A percentile compares a stretch with the other conserved stretches of the same genome.
These are phyloP conservation scores for Tylopilus felleus DNA, from an alignment of 768 basidiomycete species.

Conservation along the genomic window DNA sequence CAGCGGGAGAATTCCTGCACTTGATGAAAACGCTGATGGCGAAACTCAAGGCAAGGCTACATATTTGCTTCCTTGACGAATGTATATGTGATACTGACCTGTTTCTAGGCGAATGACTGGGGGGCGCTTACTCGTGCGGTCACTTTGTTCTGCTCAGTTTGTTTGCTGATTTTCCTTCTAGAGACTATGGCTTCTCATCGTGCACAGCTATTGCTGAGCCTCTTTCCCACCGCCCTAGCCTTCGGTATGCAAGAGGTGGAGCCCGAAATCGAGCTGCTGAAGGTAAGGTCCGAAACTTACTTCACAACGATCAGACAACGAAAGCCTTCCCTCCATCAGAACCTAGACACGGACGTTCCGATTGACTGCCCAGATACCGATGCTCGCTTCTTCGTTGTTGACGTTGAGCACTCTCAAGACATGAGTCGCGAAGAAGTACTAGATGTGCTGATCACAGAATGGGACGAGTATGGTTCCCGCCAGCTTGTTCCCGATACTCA, in stretches of 20 bases:
- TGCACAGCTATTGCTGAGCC: slow-evolving; percentile 36
- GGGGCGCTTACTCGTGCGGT: slow-evolving; percentile 54
- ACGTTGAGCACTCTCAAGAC: slow-evolving; percentile 11
- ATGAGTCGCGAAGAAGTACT: slow-evolving; percentile 12
- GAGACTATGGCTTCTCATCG: slow-evolving; percentile 48
- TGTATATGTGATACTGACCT: background rate
- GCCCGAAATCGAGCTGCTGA: slow-evolving; percentile 45
- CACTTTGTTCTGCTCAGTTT: background rate
- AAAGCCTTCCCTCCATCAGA: slow-evolving; percentile 32
- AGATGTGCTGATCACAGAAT: slow-evolving; percentile 23
- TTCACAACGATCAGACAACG: background rate
- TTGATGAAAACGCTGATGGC: slow-evolving; percentile 63
- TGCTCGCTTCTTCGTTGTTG: slow-evolving; percentile 35
- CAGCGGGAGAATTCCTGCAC: slow-evolving; percentile 52
- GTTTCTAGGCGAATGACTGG: slow-evolving; percentile 56
- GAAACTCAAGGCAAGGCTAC: slow-evolving; percentile 50
- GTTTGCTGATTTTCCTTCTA: slow-evolving; percentile 11
- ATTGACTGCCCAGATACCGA: slow-evolving; percentile 37
- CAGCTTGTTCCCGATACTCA: slow-evolving; percentile 36
- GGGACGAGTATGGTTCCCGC: slow-evolving; percentile 33
- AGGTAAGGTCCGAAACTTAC: slow-evolving; percentile 32
- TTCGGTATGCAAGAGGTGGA: slow-evolving; percentile 47
- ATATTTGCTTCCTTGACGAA: background rate
- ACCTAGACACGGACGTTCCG: slow-evolving; percentile 48
- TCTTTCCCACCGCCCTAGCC: slow-evolving; percentile 46